These are phyloP conservation scores for Alternaria sp. DNA, from an alignment of 2,329 filamentous ascomycete genomes.

Conservation along the genomic window DNA sequence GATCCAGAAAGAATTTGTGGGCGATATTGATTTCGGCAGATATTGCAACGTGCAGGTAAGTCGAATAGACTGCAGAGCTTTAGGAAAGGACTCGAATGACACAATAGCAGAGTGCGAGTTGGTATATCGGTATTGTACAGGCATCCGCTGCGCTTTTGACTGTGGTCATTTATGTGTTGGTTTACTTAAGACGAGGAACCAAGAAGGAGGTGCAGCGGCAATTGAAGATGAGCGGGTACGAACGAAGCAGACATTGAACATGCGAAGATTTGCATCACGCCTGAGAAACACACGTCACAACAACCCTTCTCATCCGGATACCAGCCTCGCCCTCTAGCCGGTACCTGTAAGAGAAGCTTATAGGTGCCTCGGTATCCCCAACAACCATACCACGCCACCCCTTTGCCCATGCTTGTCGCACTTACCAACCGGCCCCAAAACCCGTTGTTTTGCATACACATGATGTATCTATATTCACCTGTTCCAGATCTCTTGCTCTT, in stretches of 20 bases:
- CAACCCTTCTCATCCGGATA: background rate
- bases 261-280: background rate
- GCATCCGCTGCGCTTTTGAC: conserved; percentile 41
- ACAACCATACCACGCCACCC: background rate
- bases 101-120: conserved; percentile 39
- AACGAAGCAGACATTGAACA: background rate
- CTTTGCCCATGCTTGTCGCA: background rate
- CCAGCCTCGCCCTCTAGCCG: background rate
- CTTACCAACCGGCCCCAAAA: background rate
- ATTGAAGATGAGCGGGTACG: background rate
- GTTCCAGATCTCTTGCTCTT: background rate
- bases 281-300: background rate
- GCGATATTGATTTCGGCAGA: conserved; percentile 46
- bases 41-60: conserved; percentile 51
- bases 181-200: conserved; percentile 32
- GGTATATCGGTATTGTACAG: conserved; percentile 49
- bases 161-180: conserved; percentile 41
- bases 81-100: conserved; percentile 10
- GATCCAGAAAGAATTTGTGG: conserved; percentile 50
- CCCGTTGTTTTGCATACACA: background rate
- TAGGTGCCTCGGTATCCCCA: background rate
- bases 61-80: background rate
- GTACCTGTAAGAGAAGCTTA: background rate
- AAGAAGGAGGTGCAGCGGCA: conserved; percentile 37
- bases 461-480: background rate